phyloP scores from a whole-genome alignment of 1,284 basidiomycete species.

The Leccinum holopus region DNA sequence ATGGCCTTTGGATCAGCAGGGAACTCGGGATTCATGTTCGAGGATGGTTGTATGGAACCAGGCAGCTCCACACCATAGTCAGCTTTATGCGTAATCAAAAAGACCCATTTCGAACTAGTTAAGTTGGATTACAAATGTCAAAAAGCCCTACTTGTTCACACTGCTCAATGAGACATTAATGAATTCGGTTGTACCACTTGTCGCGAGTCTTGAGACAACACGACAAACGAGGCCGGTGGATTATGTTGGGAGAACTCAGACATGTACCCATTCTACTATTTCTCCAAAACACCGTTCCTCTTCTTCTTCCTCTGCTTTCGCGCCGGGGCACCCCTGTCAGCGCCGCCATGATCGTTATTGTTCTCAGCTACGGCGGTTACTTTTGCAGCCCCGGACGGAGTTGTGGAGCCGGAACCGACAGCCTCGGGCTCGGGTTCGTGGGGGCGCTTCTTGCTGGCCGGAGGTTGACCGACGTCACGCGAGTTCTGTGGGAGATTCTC shows the following conservation, averaged over 20 bases:
- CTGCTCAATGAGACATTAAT: no score
- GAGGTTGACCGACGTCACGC: not conserved
- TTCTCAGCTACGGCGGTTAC: not conserved
- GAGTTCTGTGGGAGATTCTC: not conserved
- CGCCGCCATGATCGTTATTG: not conserved
- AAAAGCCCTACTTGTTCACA: no score
- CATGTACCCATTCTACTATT: not conserved
- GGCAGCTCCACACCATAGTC: not conserved
- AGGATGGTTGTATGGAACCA: not conserved
- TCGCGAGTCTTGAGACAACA: no score
- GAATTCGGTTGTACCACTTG: no score
- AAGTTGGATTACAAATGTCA: not conserved
- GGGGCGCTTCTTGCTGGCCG: conserved; percentile 21
- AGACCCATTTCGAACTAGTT: not conserved
- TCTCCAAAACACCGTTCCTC: not conserved
- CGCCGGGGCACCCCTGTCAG: not conserved
- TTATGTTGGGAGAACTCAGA: not conserved
- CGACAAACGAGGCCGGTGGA: not conserved
- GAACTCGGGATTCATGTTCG: conserved; percentile 19
- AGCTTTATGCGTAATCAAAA: not conserved
- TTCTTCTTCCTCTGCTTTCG: conserved; percentile 29
- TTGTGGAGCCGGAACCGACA: not conserved
- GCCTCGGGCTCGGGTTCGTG: conserved; percentile 14
- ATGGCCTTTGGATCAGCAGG: conserved; percentile 24
- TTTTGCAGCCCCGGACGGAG: not conserved